Percentiles rank a stretch among this genome's conserved stretches.
phyloP scores from a whole-genome alignment of 192 early-diverging fungal species.

The Entomortierella lignicola region DNA sequence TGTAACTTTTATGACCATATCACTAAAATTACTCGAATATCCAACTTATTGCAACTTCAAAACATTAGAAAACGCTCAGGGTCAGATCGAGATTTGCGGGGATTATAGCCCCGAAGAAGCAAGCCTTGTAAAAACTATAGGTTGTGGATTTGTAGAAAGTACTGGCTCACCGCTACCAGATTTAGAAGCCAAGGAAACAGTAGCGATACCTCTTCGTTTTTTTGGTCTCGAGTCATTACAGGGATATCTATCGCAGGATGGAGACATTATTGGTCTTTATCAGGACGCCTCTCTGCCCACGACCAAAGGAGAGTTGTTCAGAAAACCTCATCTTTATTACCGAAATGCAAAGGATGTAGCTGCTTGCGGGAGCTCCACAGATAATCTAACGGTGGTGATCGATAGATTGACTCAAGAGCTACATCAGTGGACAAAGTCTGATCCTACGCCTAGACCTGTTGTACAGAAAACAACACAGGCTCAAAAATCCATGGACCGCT shows the following conservation, averaged over 20 bases:
- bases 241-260: conserved; percentile 8
- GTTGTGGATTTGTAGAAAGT: neutral
- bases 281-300: neutral
- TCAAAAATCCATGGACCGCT: neutral
- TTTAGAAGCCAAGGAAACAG: neutral
- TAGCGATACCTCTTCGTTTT: neutral
- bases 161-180: neutral
- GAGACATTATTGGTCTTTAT: conserved; percentile 11
- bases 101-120: conserved; percentile 16
- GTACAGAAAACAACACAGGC: neutral
- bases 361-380: conserved; percentile 19
- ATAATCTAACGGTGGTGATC: conserved; percentile 25
- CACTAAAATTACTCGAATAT: no score
- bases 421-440: conserved; percentile 9
- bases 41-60: no score
- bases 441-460: conserved; percentile 2
- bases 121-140: neutral
- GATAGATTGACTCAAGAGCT: conserved; percentile 3
- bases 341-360: conserved; percentile 17
- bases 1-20: neutral
- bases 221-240: conserved; percentile 29
- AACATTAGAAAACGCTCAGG: neutral
- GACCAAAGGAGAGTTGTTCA: neutral
- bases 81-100: neutral
- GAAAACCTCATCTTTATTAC: neutral